Conservation (phyloP, 371 early-diverging fungal genomes). For the Mucor piriformis region DNA sequence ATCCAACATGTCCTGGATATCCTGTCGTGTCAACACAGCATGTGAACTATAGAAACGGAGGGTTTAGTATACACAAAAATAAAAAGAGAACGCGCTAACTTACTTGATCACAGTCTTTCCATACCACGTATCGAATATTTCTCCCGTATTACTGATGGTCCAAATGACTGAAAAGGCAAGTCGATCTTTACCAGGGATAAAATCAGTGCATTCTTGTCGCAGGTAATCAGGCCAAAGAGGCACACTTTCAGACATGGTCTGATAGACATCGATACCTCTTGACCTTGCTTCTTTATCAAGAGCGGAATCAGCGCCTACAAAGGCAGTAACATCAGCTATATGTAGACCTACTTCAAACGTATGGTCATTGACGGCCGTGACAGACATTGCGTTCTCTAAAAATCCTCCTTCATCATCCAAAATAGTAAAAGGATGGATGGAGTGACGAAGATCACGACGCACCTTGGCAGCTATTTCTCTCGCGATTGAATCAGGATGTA, state of each 20-base stretch:
- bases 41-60: no score
- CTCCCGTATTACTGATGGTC: constrained; percentile 70
- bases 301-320: constrained; percentile 82
- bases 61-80: no score
- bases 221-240: constrained; percentile 95
- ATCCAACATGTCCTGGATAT: constrained; percentile 84
- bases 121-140: constrained; percentile 63
- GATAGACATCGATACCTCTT: constrained; percentile 91
- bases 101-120: constrained; percentile 82
- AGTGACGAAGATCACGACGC: constrained; percentile 66
- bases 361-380: neutral
- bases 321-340: constrained; percentile 97
- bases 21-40: constrained; percentile 55
- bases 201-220: constrained; percentile 64
- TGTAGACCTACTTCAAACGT: constrained; percentile 84
- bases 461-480: constrained; percentile 51
- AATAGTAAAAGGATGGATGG: constrained; percentile 57
- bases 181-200: constrained; percentile 41
- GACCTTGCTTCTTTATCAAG: constrained; percentile 91
- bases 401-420: constrained; percentile 13
- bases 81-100: no score
- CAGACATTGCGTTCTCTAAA: constrained; percentile 14
- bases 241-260: constrained; percentile 74
- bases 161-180: constrained; percentile 90
- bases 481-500: constrained; percentile 41